Conservation (phyloP, 805 yeast species). For the Ogataea paradorogensis region DNA sequence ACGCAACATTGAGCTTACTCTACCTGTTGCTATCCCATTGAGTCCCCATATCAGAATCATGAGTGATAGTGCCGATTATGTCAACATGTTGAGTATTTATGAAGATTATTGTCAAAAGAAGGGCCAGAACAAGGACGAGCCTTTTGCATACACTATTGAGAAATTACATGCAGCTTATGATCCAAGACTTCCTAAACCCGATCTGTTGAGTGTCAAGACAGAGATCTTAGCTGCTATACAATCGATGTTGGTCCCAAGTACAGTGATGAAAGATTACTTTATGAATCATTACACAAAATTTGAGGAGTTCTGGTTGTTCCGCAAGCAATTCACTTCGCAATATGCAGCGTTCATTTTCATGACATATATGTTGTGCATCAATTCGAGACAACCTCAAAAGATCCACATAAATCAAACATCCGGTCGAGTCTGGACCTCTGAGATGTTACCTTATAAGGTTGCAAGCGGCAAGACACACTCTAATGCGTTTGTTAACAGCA, state of each 20-base stretch:
- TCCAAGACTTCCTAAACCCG: slow-evolving; percentile 91
- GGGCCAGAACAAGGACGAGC: slow-evolving; percentile 81
- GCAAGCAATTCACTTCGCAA: slow-evolving; percentile 91
- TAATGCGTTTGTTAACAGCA: slow-evolving; percentile 41
- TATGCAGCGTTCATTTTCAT: slow-evolving; percentile 91
- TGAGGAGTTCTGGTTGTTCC: slow-evolving; percentile 96
- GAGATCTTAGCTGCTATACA: slow-evolving; percentile 92
- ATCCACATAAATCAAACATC: slow-evolving; percentile 76
- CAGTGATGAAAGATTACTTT: slow-evolving; percentile 78
- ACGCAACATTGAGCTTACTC: slow-evolving; percentile 76
- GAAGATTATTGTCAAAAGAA: slow-evolving; percentile 78
- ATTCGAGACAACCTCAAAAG: slow-evolving; percentile 90
- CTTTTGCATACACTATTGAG: slow-evolving; percentile 79
- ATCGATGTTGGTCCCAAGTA: slow-evolving; percentile 78
- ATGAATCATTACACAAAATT: slow-evolving; percentile 65
- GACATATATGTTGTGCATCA: slow-evolving; percentile 92
- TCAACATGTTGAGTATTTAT: slow-evolving; percentile 77
- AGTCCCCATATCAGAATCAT: slow-evolving; percentile 92
- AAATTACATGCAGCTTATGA: slow-evolving; percentile 91
- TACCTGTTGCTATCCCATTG: slow-evolving; percentile 90
- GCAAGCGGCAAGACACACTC: slow-evolving; percentile 47
- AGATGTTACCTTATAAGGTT: slow-evolving; percentile 88
- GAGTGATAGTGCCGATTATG: slow-evolving; percentile 74
- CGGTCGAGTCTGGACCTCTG: slow-evolving; percentile 91
- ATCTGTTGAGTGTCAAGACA: slow-evolving; percentile 79